Evolutionary conservation across 495 filamentous ascomycete genomes (phyloP).

Genomic region (Articulospora tetracladia): DNA sequence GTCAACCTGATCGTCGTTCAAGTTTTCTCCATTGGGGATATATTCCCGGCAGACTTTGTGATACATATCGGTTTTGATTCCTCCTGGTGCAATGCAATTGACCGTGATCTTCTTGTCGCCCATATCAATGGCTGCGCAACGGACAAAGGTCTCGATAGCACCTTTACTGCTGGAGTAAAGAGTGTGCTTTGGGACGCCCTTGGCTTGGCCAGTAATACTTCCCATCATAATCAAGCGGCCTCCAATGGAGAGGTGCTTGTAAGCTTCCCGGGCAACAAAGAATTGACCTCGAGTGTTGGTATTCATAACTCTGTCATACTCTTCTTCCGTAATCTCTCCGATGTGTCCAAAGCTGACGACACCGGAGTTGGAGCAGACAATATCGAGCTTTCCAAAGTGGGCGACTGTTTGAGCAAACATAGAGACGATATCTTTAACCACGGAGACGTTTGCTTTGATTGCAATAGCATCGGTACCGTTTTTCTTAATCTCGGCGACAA

Average conservation of each 20-base stretch:
- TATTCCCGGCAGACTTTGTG: constrained; percentile 63
- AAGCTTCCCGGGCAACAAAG: constrained; percentile 77
- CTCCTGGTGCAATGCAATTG: constrained; percentile 71
- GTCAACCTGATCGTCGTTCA: constrained; percentile 39
- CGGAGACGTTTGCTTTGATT: constrained; percentile 72
- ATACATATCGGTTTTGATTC: constrained; percentile 81
- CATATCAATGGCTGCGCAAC: constrained; percentile 50
- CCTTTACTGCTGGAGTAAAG: constrained; percentile 75
- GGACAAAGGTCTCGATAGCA: constrained; percentile 72
- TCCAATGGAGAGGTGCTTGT: constrained; percentile 60
- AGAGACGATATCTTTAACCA: constrained; percentile 56
- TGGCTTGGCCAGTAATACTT: constrained; percentile 60
- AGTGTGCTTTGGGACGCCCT: constrained; percentile 66
- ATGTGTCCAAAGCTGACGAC: constrained; percentile 60
- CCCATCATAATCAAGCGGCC: constrained; percentile 67
- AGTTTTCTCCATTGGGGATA: constrained; percentile 45
- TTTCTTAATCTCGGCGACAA: constrained; percentile 55
- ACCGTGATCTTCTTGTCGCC: constrained; percentile 73
- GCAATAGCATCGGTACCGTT: constrained; percentile 56
- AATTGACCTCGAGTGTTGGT: constrained; percentile 78
- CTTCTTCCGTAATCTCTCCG: constrained; percentile 67
- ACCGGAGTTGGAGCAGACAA: constrained; percentile 69
- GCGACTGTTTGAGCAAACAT: constrained; percentile 62
- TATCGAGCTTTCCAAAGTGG: constrained; percentile 67
- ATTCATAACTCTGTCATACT: constrained; percentile 74